Conservation (phyloP, 2,329 filamentous ascomycete species). For the Penicillium sp. region DNA sequence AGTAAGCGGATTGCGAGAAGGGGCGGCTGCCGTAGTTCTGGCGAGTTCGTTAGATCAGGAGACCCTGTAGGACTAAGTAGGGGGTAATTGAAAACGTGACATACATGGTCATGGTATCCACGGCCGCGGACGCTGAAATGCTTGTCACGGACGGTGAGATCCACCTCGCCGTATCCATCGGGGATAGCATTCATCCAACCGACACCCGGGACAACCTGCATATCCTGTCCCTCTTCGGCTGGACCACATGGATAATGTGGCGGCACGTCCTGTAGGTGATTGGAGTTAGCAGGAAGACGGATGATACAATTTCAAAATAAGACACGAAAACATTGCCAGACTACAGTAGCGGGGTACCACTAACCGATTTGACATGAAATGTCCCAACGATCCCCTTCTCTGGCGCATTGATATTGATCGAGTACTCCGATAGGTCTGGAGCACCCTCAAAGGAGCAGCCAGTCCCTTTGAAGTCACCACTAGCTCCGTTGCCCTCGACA, state of each 20-base stretch:
- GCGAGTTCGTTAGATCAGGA: not conserved
- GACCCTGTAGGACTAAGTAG: not conserved
- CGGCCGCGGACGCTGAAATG: not conserved
- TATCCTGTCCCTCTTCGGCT: slow-evolving; percentile 4
- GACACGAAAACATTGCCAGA: no score
- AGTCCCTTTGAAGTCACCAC: not conserved
- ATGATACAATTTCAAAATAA: no score
- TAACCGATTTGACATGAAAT: not conserved
- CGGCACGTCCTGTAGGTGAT: not conserved
- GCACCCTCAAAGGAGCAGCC: slow-evolving; percentile 1
- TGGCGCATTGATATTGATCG: not conserved
- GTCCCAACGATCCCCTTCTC: not conserved
- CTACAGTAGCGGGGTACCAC: not conserved
- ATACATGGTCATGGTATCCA: slow-evolving; percentile 7
- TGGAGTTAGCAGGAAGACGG: not conserved
- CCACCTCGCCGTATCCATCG: not conserved
- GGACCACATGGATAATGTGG: slow-evolving; percentile 2
- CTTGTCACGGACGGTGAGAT: not conserved
- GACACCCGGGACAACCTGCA: not conserved
- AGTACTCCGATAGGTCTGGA: not conserved
- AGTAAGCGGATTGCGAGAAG: not conserved
- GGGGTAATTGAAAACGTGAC: not conserved
- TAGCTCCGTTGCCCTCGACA: not conserved
- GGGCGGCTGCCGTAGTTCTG: slow-evolving; percentile 3
- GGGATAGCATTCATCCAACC: slow-evolving; percentile 3